A percentile compares a stretch with the other conserved stretches of the same genome.
These are phyloP conservation scores for Macrophomina tecta DNA, from an alignment of 2,329 filamentous ascomycete genomes.

Conservation along the genomic window DNA sequence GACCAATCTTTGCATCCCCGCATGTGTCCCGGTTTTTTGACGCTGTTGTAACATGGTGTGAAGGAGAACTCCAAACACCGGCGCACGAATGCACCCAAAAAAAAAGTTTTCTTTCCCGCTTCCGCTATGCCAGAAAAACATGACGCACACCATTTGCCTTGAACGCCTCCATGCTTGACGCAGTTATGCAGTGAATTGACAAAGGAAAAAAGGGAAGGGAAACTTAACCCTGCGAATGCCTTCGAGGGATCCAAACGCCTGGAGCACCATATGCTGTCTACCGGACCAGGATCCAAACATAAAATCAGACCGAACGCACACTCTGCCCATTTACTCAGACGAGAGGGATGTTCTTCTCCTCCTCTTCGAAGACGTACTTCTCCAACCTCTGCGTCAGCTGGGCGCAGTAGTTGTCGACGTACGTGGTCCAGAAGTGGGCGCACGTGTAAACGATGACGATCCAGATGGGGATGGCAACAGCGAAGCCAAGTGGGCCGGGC, in stretches of 20 bases:
- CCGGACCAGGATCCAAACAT: neutral
- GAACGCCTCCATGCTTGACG: neutral
- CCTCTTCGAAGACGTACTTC: constrained; percentile 53
- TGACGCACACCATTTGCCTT: neutral
- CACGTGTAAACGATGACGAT: constrained; percentile 54
- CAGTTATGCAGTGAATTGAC: neutral
- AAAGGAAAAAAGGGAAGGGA: neutral
- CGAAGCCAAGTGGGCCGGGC: constrained; percentile 48
- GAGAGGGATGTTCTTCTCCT: constrained; percentile 33
- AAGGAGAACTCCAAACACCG: neutral
- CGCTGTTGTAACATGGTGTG: neutral
- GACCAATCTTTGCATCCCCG: neutral
- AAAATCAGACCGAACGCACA: neutral
- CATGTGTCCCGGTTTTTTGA: neutral
- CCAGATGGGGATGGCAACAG: constrained; percentile 54
- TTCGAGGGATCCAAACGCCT: neutral
- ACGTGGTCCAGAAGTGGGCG: constrained; percentile 59
- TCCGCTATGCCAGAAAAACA: neutral
- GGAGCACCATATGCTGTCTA: constrained; percentile 1
- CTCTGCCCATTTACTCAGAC: neutral
- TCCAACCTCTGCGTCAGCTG: constrained; percentile 56
- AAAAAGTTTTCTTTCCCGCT: too few relatives aligned
- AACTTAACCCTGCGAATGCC: neutral
- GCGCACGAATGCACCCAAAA: neutral
- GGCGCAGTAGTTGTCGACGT: constrained; percentile 59